Conservation (phyloP, 495 filamentous ascomycete species). For the Tuber brumale region DNA sequence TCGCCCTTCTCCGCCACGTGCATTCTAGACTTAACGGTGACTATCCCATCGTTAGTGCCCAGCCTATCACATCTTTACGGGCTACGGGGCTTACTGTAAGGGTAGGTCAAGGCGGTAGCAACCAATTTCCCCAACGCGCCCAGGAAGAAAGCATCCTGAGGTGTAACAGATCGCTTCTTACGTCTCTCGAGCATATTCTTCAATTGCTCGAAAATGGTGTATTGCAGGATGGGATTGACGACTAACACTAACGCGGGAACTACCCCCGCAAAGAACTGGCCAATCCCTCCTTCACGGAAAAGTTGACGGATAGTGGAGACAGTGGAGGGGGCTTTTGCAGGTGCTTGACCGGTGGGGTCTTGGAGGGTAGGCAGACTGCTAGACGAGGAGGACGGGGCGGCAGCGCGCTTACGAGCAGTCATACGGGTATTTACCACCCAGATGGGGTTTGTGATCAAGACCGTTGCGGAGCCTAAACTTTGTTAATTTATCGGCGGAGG, state of each 20-base stretch:
- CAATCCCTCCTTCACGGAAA: slow-evolving; percentile 69
- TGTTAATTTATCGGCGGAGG: not conserved
- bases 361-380: slow-evolving; percentile 27
- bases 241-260: slow-evolving; percentile 88
- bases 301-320: slow-evolving; percentile 70
- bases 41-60: slow-evolving; percentile 6
- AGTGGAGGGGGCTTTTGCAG: slow-evolving; percentile 58
- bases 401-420: slow-evolving; percentile 70
- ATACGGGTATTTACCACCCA: slow-evolving; percentile 98
- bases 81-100: slow-evolving; percentile 59
- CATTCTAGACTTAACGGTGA: slow-evolving; percentile 89
- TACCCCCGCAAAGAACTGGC: slow-evolving; percentile 83
- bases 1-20: slow-evolving; percentile 72
- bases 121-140: slow-evolving; percentile 91
- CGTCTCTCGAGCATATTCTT: slow-evolving; percentile 68
- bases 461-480: slow-evolving; percentile 63
- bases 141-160: slow-evolving; percentile 79
- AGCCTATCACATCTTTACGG: not conserved
- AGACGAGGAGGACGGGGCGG: slow-evolving; percentile 26
- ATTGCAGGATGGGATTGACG: slow-evolving; percentile 96
- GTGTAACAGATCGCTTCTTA: slow-evolving; percentile 58
- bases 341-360: slow-evolving; percentile 34
- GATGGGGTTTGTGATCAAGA: slow-evolving; percentile 93
- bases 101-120: slow-evolving; percentile 90
- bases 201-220: slow-evolving; percentile 97